A percentile compares a stretch with the other conserved stretches of the same genome.
Conservation (phyloP, 2,329 filamentous ascomycete species). For the Penicillium sp. region DNA sequence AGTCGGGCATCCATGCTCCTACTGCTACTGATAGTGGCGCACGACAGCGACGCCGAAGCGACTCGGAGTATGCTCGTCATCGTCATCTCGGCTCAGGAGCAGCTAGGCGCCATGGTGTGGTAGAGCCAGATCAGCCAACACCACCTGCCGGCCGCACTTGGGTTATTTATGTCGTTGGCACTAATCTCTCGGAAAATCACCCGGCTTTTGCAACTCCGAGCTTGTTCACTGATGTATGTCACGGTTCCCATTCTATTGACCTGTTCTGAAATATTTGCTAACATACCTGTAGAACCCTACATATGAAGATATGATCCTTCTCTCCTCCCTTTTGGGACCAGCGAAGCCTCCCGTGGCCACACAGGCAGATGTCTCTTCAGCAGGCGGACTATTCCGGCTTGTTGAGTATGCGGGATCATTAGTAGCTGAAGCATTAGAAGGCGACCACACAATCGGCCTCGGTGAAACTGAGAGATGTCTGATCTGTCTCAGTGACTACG, state of each 20-base stretch:
- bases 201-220: conserved; percentile 67
- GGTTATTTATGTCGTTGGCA: conserved; percentile 69
- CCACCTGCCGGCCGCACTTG: conserved; percentile 58
- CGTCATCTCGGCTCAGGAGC: conserved; percentile 58
- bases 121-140: conserved; percentile 53
- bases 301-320: conserved; percentile 68
- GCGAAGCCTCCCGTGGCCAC: conserved; percentile 66
- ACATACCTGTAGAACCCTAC: conserved; percentile 51
- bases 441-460: conserved; percentile 31
- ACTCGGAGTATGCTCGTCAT: conserved; percentile 56
- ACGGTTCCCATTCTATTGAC: not conserved
- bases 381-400: conserved; percentile 59
- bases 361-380: conserved; percentile 59
- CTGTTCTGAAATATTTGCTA: not conserved
- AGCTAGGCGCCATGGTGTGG: conserved; percentile 60
- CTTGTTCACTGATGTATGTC: conserved; percentile 62
- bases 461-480: conserved; percentile 56
- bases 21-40: conserved; percentile 29
- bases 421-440: conserved; percentile 46
- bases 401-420: conserved; percentile 40
- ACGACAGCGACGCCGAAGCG: conserved; percentile 54
- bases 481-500: conserved; percentile 65
- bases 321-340: conserved; percentile 63
- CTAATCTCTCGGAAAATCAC: conserved; percentile 66
- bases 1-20: conserved; percentile 29